Conservation (phyloP, 208 protist genomes). For the Borovskyia barvae region DNA sequence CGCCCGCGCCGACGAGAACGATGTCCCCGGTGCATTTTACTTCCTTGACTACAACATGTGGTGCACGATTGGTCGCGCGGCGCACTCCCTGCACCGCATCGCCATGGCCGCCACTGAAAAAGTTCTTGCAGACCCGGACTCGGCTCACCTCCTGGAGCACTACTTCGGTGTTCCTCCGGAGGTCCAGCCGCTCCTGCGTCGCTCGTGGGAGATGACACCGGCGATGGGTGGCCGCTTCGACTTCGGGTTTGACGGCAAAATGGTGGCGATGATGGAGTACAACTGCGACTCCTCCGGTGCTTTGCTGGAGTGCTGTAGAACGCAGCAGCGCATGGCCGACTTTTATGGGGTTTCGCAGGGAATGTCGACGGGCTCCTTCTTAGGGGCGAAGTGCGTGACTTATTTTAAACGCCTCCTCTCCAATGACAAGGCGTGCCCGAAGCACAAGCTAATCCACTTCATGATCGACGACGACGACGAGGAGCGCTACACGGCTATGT, state of each 20-base stretch:
- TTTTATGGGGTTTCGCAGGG: constrained; percentile 55
- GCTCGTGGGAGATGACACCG: constrained; percentile 53
- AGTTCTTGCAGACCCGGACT: constrained; percentile 51
- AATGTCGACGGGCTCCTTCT: constrained; percentile 69
- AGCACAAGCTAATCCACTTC: constrained; percentile 69
- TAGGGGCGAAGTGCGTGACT: constrained; percentile 43
- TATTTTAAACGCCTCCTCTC: constrained; percentile 47
- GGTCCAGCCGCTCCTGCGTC: constrained; percentile 58
- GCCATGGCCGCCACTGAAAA: constrained; percentile 64
- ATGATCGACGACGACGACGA: constrained; percentile 86
- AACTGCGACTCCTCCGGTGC: constrained; percentile 79
- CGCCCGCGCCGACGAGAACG: constrained; percentile 26
- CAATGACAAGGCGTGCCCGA: constrained; percentile 48
- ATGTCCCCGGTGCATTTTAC: constrained; percentile 70
- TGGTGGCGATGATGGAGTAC: constrained; percentile 76
- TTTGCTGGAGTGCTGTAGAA: constrained; percentile 78
- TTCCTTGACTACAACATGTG: constrained; percentile 80
- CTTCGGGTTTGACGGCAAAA: constrained; percentile 75
- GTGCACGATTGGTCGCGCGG: constrained; percentile 54
- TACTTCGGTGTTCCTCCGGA: constrained; percentile 74
- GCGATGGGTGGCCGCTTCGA: constrained; percentile 71
- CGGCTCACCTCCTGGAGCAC: constrained; percentile 53
- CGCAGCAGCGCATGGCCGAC: constrained; percentile 80
- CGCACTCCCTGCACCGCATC: constrained; percentile 60
- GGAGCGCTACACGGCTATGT: constrained; percentile 78